Base-by-base conservation (phyloP, 768 basidiomycete species). In the Sporobolomyces pararoseus region DNA sequence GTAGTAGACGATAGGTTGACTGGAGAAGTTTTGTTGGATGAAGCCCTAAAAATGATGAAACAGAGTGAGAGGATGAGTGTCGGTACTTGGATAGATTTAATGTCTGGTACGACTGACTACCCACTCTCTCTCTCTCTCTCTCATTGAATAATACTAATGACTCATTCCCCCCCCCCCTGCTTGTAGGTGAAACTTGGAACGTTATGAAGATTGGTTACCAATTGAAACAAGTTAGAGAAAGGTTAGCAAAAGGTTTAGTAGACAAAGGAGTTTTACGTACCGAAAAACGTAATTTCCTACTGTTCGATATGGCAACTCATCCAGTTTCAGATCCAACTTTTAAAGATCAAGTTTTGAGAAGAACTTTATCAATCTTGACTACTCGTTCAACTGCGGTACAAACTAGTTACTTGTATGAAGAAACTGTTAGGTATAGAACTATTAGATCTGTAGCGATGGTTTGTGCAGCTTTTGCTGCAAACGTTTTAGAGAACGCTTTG, bases 291-390 rank as follows among this genome's bases (percentile, higher is more conserved):
- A 98, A 98, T 80, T 99, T 99, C 80, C 85, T 99, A 58, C 84
- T 99, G 35, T 99, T 99, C 81, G 95, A 99, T 82, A 99, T 99
- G 95, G 95, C 96, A 23, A 99, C 95, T 0, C 95, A 99, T 79
- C 96, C 95, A 2, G 89, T 98, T 58, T 91, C 94, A 10, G 94
- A 97, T 80, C 85, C 90, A 17, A 88, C 90, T 66, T 88, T 87
- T 13, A 98, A 98, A 78, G 92, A 93, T 78, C 83, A 84, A 66
- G 85, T 98, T 76, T 83, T 97, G 78, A 80, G 83, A 19, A 88
- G 94, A 37, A 84, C 88, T 34, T 84, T 90, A 54, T 79, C 86
- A 19, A 84, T 97, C 29, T 84, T 97, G 76, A 91, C 92, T 14
- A 84, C 89, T 3, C 86, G 87, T 5, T 95, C 93, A 6, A 84